A percentile compares a stretch with the other conserved stretches of the same genome.
Evolutionary conservation across 495 filamentous ascomycete species (phyloP).

Genomic region (Clavariopsis aquatica): DNA sequence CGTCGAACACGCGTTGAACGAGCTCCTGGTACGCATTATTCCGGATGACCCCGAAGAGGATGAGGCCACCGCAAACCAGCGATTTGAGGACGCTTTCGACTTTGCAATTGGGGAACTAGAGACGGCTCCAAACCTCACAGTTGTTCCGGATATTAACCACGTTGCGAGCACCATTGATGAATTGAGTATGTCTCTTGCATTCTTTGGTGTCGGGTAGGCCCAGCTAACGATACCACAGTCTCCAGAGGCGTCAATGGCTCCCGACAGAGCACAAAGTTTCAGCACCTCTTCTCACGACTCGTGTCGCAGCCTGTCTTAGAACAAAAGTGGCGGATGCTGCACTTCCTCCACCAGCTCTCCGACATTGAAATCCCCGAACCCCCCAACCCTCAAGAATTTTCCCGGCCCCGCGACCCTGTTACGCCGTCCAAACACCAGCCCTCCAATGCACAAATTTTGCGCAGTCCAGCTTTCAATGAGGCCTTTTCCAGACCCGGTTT

Average conservation of each 20-base stretch:
- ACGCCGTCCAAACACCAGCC: constrained; percentile 28
- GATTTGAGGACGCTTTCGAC: constrained; percentile 45
- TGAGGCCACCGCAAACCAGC: constrained; percentile 43
- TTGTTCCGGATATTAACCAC: constrained; percentile 74
- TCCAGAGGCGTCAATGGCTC: constrained; percentile 72
- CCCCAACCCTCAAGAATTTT: neutral
- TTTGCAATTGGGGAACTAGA: constrained; percentile 37
- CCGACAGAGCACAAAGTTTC: constrained; percentile 83
- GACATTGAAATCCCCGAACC: constrained; percentile 41
- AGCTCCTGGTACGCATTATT: constrained; percentile 46
- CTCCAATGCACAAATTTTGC: constrained; percentile 7
- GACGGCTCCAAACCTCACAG: constrained; percentile 38
- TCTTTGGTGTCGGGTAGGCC: neutral
- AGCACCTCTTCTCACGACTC: constrained; percentile 82
- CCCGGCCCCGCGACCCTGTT: constrained; percentile 2
- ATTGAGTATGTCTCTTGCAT: constrained; percentile 50
- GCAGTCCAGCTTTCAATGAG: constrained; percentile 49
- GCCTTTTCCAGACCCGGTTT: constrained; percentile 59
- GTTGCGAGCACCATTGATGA: constrained; percentile 88
- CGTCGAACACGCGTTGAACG: constrained; percentile 47
- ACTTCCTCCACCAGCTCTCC: constrained; percentile 80
- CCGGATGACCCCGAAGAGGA: constrained; percentile 44
- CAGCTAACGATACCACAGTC: constrained; percentile 49
- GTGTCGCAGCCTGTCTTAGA: constrained; percentile 85
- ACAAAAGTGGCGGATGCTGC: constrained; percentile 95